Evolutionary conservation across 2,329 filamentous ascomycete species (phyloP), one percentile per base, ranked within the genome.

Genomic region (Xylaria arbuscula): DNA sequence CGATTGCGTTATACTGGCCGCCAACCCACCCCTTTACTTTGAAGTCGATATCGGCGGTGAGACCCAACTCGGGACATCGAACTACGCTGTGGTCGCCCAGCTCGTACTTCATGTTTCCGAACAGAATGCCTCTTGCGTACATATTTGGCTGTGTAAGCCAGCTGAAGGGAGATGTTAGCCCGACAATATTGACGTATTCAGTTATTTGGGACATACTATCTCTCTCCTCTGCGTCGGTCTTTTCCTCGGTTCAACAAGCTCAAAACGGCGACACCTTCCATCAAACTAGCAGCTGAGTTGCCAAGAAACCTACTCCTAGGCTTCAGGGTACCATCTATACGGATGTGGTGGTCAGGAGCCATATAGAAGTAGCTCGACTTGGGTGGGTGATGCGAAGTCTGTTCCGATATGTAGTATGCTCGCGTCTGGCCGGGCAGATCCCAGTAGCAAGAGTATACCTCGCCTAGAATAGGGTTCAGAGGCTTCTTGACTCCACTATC

Each of bases 311-410:
- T 97, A 82, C 94, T 98, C 75, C 94, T 89, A 1, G 96, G 96
- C 80, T 98, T 98, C 73, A 99, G 85, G 3, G 93, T 97, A 22
- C 96, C 96, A 76, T 99, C 96, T 75, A 99, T 97, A 65, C 96
- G 90, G 74, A 99, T 97, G 77, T 97, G 85, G 78, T 98, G 93
- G 63, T 97, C 90, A 2, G 96, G 96, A 0, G 93, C 94, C 90
- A 97, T 94, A 83, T 97, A 99, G 81, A 99, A 99, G 84, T 99
- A 99, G 81, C 94, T 97, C 55, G 95, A 98, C 83, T 99, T 99
- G 34, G 96, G 96, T 38, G 96, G 96, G 78, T 99, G 96, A 80
- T 99, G 96, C 34, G 94, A 98, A 1, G 96, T 99, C 81, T 99
- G 96, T 81, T 99, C 96, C 56, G 95, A 90, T 74, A 99, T 93